phyloP scores from a whole-genome alignment of 1,284 basidiomycete genomes.

The Cutaneotrichosporon mucoides region DNA sequence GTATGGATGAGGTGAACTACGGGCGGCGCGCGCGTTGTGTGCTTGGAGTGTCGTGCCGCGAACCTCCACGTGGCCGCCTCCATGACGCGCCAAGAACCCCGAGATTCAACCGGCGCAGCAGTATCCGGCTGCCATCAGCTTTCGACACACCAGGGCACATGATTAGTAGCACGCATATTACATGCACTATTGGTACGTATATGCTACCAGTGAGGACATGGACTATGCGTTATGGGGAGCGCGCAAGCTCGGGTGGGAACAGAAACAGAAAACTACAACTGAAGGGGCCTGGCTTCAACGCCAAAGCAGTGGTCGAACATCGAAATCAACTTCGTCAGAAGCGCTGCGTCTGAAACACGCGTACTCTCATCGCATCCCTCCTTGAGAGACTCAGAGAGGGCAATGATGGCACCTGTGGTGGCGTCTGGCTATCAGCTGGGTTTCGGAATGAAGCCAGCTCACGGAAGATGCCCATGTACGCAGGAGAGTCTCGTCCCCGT shows the following conservation, averaged over 20 bases:
- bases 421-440: conserved; percentile 3
- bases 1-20: no score
- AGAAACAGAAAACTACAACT: not conserved
- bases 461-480: conserved; percentile 45
- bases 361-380: not conserved
- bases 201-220: no score
- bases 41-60: no score
- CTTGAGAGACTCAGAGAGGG: conserved; percentile 8
- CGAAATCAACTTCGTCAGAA: conserved; percentile 1
- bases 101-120: not conserved
- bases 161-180: not conserved
- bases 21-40: no score
- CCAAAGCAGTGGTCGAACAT: conserved; percentile 12
- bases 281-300: not conserved
- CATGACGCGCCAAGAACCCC: not conserved
- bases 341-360: not conserved
- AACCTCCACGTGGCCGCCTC: not conserved
- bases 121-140: no score
- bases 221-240: no score
- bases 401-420: conserved; percentile 11
- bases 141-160: no score
- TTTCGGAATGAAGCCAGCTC: conserved; percentile 4
- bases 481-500: conserved; percentile 30
- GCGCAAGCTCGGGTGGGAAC: no score
- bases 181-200: not conserved